phyloP scores from a whole-genome alignment of 2,329 filamentous ascomycete genomes.

The Ophiocordyceps sinensis region DNA sequence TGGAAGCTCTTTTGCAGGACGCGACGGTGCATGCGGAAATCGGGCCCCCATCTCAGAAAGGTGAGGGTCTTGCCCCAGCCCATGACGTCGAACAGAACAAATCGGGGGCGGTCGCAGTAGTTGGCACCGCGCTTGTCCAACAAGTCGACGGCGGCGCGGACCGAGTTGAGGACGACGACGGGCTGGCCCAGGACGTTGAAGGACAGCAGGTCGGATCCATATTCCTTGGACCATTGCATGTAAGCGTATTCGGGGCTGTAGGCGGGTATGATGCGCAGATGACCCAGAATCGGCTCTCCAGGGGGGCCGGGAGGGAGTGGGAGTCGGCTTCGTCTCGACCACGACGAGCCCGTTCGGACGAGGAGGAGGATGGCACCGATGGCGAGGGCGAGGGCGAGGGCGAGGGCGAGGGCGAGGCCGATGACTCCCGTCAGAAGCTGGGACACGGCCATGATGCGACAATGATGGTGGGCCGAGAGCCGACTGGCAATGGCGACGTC shows the following conservation, averaged over 20 bases:
- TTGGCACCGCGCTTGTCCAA: conserved; percentile 29
- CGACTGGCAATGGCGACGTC: too few species aligned
- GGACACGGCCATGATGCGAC: conserved; percentile 1
- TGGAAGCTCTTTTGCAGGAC: conserved; percentile 28
- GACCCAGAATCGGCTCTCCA: conserved; percentile 26
- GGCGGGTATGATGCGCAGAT: conserved; percentile 24
- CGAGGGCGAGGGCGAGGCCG: conserved; percentile 1
- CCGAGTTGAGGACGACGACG: conserved; percentile 29
- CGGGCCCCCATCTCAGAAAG: conserved; percentile 26
- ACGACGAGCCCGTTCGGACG: conserved; percentile 1
- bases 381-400: conserved; percentile 1
- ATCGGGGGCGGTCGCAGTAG: conserved; percentile 29
- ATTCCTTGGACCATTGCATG: conserved; percentile 21
- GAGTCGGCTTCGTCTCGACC: conserved; percentile 1
- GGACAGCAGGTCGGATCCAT: conserved; percentile 30
- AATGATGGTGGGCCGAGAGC: too few species aligned
- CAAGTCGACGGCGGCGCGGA: conserved; percentile 25
- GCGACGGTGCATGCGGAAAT: conserved; percentile 27
- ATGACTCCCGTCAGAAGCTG: not conserved
- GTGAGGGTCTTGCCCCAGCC: conserved; percentile 31
- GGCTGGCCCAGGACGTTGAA: conserved; percentile 18
- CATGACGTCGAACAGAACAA: conserved; percentile 27
- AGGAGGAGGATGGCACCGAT: conserved; percentile 2
- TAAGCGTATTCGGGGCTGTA: conserved; percentile 17
- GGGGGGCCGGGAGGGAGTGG: conserved; percentile 18